These are phyloP conservation scores for Boechera stricta DNA, from an alignment of 345 rosid species.

Conservation along the genomic window DNA sequence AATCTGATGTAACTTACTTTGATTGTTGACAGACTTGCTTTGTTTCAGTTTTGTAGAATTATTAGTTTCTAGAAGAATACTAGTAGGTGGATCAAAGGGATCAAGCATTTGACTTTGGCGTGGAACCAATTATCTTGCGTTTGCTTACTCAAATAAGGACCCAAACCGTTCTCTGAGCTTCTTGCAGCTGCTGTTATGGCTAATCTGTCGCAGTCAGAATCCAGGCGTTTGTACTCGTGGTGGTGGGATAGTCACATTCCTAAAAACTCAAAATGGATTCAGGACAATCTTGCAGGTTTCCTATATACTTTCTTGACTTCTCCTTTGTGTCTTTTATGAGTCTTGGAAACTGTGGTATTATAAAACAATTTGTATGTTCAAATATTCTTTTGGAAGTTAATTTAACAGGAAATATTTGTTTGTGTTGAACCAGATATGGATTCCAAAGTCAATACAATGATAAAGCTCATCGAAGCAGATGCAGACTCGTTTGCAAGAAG, in stretches of 20 bases:
- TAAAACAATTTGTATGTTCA: background rate
- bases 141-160: conserved; percentile 12
- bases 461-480: conserved; percentile 97
- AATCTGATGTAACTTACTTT: background rate
- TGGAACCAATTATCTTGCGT: conserved; percentile 3
- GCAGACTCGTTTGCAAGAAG: conserved; percentile 99
- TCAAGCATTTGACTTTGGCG: conserved; percentile 10
- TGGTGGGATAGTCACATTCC: conserved; percentile 99
- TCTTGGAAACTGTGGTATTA: background rate
- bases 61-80: background rate
- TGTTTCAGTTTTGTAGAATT: conserved; percentile 35
- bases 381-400: background rate
- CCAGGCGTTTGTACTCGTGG: conserved; percentile 85
- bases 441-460: conserved; percentile 88
- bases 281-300: conserved; percentile 90
- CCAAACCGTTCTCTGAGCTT: conserved; percentile 22
- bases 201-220: conserved; percentile 53
- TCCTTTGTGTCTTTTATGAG: background rate
- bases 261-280: conserved; percentile 99
- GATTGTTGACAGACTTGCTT: conserved; percentile 9
- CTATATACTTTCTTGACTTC: background rate
- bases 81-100: background rate
- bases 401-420: background rate
- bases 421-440: conserved; percentile 75
- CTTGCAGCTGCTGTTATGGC: conserved; percentile 62